Base-by-base conservation (phyloP, 2,329 filamentous ascomycete species). In the Hirsutella minnesotensis region DNA sequence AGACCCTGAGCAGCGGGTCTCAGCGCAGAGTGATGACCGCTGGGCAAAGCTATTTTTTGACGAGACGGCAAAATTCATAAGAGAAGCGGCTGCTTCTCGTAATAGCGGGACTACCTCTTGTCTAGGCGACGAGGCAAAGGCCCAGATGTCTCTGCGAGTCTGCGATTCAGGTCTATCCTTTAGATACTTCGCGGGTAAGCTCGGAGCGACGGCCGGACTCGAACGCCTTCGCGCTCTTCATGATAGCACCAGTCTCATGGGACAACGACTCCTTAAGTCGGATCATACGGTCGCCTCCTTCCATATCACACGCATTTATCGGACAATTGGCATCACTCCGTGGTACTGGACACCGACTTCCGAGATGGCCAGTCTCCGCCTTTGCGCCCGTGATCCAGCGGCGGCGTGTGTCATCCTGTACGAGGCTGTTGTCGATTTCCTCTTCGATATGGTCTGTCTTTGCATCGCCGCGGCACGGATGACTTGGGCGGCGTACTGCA, bases 311-410 rank as follows among this genome's bases (percentile, higher is more conserved):
- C 46, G 51, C 40, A 53, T 58, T 21, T 47, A 53, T 19, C 44
- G 41, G 12, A 53, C 48, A 9, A 3, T 53, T 5, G 50, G 51
- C 10, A 46, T 48, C 20, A 40, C 47, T 1, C 54, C 56, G 5
- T 56, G 53, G 53, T 56, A 56, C 45, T 52, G 50, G 46, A 18
- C 46, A 5, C 51, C 51, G 10, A 42, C 41, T 7, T 43, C 49
- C 10, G 45, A 52, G 20, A 45, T 43, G 10, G 44, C 53, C 15
- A 33, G 43, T 4, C 41, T 52, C 9, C 43, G 43, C 7, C 21
- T 38, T n/a, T 51, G 49, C 42, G 54, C 53, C 1, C 16, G 38
- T 0, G 44, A 51, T 1, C 55, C 55, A 0, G 10, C 51, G 2
- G 19, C 35, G 0, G 46, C 48, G 3, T 42, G 37, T 3, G 44